A percentile compares a stretch with the other conserved stretches of the same genome.
phyloP scores from a whole-genome alignment of 2,329 filamentous ascomycete genomes.

The Scortechinia acanthostroma region DNA sequence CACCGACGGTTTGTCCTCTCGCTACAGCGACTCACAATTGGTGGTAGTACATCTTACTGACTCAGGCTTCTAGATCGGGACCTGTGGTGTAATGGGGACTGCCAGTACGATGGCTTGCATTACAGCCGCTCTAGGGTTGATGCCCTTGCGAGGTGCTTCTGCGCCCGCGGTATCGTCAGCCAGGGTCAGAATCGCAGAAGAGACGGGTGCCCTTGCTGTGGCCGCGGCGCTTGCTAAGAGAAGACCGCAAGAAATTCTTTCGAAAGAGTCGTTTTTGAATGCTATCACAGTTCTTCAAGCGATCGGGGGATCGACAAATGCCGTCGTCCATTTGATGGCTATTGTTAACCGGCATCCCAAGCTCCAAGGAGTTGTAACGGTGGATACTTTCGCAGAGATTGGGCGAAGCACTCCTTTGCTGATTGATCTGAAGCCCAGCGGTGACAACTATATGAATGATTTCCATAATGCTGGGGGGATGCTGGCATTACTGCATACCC shows the following conservation, averaged over 20 bases:
- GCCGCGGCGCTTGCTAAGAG: slow-evolving; percentile 23
- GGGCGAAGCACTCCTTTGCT: slow-evolving; percentile 34
- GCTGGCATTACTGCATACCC: slow-evolving; percentile 32
- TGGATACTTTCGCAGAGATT: slow-evolving; percentile 36
- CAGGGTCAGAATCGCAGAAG: slow-evolving; percentile 40
- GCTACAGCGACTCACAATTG: not conserved
- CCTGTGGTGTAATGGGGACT: slow-evolving; percentile 50
- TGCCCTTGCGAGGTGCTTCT: slow-evolving; percentile 40
- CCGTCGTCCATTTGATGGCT: slow-evolving; percentile 30
- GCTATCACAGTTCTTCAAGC: slow-evolving; percentile 32
- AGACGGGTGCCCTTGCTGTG: slow-evolving; percentile 40
- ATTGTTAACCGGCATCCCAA: slow-evolving; percentile 38
- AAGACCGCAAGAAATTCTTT: slow-evolving; percentile 32
- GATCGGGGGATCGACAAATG: slow-evolving; percentile 32
- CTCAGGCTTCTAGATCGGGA: slow-evolving; percentile 20
- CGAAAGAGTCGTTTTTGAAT: slow-evolving; percentile 36
- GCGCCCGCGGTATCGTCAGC: slow-evolving; percentile 43
- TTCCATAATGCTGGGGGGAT: slow-evolving; percentile 44
- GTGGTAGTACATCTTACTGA: not conserved
- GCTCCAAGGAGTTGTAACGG: slow-evolving; percentile 30
- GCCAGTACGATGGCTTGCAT: slow-evolving; percentile 49
- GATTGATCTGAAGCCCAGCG: slow-evolving; percentile 41
- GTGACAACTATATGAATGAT: slow-evolving; percentile 44
- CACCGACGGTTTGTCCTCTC: slow-evolving; percentile 47
- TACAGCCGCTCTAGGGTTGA: slow-evolving; percentile 39